phyloP scores from a whole-genome alignment of 352 stramenopile genomes.

The Globisporangium rhizosaccharum region DNA sequence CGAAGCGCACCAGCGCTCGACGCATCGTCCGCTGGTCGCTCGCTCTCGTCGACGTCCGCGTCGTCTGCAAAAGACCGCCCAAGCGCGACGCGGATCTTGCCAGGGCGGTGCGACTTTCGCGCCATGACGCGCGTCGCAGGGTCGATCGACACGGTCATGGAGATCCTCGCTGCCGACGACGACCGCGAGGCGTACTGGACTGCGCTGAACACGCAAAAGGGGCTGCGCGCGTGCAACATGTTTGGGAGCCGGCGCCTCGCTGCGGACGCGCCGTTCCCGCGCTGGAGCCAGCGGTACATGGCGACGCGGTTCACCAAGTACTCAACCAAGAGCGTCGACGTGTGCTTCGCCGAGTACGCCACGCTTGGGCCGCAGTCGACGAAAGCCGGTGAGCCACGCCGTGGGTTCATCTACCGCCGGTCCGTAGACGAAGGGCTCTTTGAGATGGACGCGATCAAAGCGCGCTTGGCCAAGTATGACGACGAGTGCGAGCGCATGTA shows the following conservation, averaged over 20 bases:
- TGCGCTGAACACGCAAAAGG: conserved; percentile 58
- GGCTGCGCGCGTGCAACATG: conserved; percentile 45
- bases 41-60: conserved; percentile 16
- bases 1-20: conserved; percentile 10
- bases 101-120: conserved; percentile 52
- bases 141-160: conserved; percentile 47
- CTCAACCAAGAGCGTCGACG: conserved; percentile 41
- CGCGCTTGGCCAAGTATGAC: conserved; percentile 38
- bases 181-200: conserved; percentile 69
- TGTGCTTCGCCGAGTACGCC: conserved; percentile 62
- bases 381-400: conserved; percentile 18
- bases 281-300: conserved; percentile 66
- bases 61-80: conserved; percentile 13
- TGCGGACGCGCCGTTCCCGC: conserved; percentile 35
- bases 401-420: conserved; percentile 70
- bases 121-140: conserved; percentile 62
- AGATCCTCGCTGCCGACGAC: conserved; percentile 47
- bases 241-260: conserved; percentile 28
- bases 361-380: conserved; percentile 13
- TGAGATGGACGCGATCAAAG: conserved; percentile 32
- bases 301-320: conserved; percentile 58
- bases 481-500: conserved; percentile 44
- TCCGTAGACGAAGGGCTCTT: conserved; percentile 58
- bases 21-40: conserved; percentile 16
- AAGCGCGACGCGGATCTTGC: conserved; percentile 12